Percentiles rank a stretch among this genome's conserved stretches.
Conservation (phyloP, 2,329 filamentous ascomycete genomes). For the Biscogniauxia mediterranea region DNA sequence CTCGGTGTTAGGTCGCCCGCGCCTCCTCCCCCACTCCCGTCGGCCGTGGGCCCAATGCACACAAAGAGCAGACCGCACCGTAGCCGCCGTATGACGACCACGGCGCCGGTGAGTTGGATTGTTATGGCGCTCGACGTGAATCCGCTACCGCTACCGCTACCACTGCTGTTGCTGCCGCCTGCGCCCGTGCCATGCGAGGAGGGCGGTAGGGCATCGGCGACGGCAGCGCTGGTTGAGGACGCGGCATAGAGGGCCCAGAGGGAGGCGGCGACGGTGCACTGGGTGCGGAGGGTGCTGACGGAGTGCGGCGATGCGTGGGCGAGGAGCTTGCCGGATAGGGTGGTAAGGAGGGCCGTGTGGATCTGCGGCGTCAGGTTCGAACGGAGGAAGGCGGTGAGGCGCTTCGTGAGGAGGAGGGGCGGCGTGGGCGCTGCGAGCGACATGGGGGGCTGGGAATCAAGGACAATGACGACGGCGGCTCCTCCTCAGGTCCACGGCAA, state of each 20-base stretch:
- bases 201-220: conserved; percentile 42
- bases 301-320: conserved; percentile 57
- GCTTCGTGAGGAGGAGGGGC: conserved; percentile 63
- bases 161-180: neutral
- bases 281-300: conserved; percentile 57
- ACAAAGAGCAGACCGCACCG: conserved; percentile 61
- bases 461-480: too few species aligned
- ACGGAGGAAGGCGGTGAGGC: conserved; percentile 60
- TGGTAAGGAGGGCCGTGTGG: conserved; percentile 59
- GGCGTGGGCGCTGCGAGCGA: conserved; percentile 42
- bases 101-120: conserved; percentile 56
- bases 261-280: conserved; percentile 62
- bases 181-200: neutral
- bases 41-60: conserved; percentile 45
- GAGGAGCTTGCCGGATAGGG: conserved; percentile 61
- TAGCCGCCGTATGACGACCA: conserved; percentile 58
- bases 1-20: conserved; percentile 16
- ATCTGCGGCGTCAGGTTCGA: conserved; percentile 56
- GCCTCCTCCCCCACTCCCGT: conserved; percentile 7
- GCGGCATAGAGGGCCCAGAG: conserved; percentile 58
- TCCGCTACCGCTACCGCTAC: too few species aligned
- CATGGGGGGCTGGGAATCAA: conserved; percentile 10
- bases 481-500: too few species aligned
- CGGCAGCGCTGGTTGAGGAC: conserved; percentile 38
- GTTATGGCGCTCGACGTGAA: conserved; percentile 45